Evolutionary conservation across 2,329 filamentous ascomycete species (phyloP).

Genomic region (Dendrostoma leiphaemia): DNA sequence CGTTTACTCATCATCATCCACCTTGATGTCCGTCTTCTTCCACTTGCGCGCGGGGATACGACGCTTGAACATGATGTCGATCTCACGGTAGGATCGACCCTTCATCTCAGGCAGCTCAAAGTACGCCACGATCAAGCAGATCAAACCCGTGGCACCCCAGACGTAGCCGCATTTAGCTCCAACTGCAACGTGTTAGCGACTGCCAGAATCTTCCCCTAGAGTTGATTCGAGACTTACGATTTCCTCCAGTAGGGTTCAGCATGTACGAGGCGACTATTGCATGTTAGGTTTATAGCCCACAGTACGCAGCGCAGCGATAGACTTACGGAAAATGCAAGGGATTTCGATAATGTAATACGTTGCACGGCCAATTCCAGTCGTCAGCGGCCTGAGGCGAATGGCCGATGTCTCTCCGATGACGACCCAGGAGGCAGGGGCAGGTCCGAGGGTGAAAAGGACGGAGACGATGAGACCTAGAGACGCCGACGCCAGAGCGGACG

Average conservation of each 20-base stretch:
- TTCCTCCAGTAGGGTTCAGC: constrained; percentile 52
- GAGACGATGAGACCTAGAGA: constrained; percentile 64
- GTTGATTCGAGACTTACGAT: no score
- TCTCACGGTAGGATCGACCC: constrained; percentile 42
- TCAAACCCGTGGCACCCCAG: constrained; percentile 41
- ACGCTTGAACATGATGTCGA: constrained; percentile 43
- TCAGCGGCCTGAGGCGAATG: constrained; percentile 63
- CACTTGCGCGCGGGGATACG: constrained; percentile 40
- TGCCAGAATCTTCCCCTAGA: no score
- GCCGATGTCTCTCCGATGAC: constrained; percentile 67
- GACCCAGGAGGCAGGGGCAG: constrained; percentile 63
- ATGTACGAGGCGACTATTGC: constrained; percentile 57
- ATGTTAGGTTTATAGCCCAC: no score
- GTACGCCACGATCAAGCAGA: constrained; percentile 39
- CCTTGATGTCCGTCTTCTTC: constrained; percentile 41
- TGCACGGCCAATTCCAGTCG: constrained; percentile 62
- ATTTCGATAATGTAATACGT: constrained; percentile 65
- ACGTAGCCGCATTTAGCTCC: constrained; percentile 46
- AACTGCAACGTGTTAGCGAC: no score
- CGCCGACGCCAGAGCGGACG: constrained; percentile 54
- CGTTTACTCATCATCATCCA: constrained; percentile 38
- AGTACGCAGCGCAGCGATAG: no score
- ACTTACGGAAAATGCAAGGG: constrained; percentile 65
- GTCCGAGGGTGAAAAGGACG: constrained; percentile 61
- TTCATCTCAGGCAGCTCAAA: constrained; percentile 45